These are phyloP conservation scores for Tulasnella sp. DNA, from an alignment of 768 basidiomycete genomes.

Conservation along the genomic window DNA sequence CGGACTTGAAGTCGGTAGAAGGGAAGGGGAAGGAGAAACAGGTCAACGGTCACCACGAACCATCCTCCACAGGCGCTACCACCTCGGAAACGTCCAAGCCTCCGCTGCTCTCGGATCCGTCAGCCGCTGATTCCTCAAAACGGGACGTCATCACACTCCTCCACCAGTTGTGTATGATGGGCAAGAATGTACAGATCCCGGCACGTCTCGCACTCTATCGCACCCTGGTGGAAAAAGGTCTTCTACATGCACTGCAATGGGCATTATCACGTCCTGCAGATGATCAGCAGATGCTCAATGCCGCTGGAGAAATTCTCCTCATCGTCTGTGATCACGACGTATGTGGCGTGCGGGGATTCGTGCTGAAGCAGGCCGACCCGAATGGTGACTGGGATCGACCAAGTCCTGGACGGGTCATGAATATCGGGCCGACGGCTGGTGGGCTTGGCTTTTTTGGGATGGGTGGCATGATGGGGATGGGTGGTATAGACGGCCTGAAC, in stretches of 20 bases:
- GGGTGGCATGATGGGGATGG: constrained; percentile 1
- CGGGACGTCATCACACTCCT: constrained; percentile 76
- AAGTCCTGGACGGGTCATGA: not conserved
- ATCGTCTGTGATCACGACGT: constrained; percentile 84
- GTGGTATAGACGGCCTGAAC: not conserved
- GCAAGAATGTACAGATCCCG: constrained; percentile 88
- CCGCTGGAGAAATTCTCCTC: constrained; percentile 75
- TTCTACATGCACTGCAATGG: constrained; percentile 88
- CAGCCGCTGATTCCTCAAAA: constrained; percentile 28
- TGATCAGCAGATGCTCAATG: constrained; percentile 52
- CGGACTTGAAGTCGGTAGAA: not conserved
- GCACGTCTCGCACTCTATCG: constrained; percentile 78
- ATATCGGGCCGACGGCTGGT: not conserved
- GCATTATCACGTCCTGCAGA: constrained; percentile 58
- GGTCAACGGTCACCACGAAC: constrained; percentile 26
- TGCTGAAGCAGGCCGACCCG: constrained; percentile 57
- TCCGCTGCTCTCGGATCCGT: not conserved
- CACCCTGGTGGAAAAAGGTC: constrained; percentile 71
- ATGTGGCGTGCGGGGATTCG: constrained; percentile 70
- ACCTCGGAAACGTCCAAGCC: not conserved
- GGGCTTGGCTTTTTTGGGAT: not conserved
- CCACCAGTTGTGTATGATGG: constrained; percentile 88
- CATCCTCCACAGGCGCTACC: not conserved
- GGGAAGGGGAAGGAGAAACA: constrained; percentile 19
- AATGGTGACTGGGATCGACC: constrained; percentile 12